These are phyloP conservation scores for Tagetes erecta DNA, from an alignment of 129 eudicot genomes.

Conservation along the genomic window DNA sequence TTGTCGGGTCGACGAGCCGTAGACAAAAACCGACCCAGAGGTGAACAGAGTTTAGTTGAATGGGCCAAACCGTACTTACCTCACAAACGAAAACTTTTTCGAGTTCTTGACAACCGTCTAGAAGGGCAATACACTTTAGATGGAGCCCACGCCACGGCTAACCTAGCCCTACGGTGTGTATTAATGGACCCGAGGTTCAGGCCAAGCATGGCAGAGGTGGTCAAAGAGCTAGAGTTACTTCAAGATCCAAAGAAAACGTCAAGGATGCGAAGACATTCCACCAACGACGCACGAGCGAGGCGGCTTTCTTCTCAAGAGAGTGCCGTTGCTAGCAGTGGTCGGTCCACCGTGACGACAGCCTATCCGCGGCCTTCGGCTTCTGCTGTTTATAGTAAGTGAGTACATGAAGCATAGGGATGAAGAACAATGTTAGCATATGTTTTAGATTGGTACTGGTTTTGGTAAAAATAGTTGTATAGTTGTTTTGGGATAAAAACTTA, in stretches of 20 bases:
- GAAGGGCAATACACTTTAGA: slow-evolving; percentile 78
- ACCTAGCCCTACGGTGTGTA: slow-evolving; percentile 62
- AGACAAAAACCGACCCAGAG: slow-evolving; percentile 81
- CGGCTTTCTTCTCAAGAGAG: slow-evolving; percentile 40
- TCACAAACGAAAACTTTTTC: slow-evolving; percentile 66
- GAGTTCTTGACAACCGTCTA: slow-evolving; percentile 74
- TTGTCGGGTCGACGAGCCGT: slow-evolving; percentile 75
- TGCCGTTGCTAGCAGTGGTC: slow-evolving; percentile 32
- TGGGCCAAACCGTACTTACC: slow-evolving; percentile 87
- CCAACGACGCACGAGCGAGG: slow-evolving; percentile 41
- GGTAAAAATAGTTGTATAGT: slow-evolving; percentile 46
- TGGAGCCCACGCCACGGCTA: slow-evolving; percentile 50
- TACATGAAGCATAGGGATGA: not conserved
- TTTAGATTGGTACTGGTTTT: slow-evolving; percentile 27
- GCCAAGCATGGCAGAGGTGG: slow-evolving; percentile 73
- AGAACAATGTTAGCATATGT: slow-evolving; percentile 17
- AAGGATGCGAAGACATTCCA: slow-evolving; percentile 41
- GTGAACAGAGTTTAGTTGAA: slow-evolving; percentile 80
- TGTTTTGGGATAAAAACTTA: slow-evolving; percentile 29
- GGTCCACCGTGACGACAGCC: slow-evolving; percentile 6
- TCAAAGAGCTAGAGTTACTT: slow-evolving; percentile 73
- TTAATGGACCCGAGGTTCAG: slow-evolving; percentile 72
- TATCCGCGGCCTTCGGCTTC: slow-evolving; percentile 78
- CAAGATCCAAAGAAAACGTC: slow-evolving; percentile 48
- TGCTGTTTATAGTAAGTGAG: slow-evolving; percentile 42